phyloP scores from a whole-genome alignment of 192 early-diverging fungal genomes.

The Entomortierella parvispora region DNA sequence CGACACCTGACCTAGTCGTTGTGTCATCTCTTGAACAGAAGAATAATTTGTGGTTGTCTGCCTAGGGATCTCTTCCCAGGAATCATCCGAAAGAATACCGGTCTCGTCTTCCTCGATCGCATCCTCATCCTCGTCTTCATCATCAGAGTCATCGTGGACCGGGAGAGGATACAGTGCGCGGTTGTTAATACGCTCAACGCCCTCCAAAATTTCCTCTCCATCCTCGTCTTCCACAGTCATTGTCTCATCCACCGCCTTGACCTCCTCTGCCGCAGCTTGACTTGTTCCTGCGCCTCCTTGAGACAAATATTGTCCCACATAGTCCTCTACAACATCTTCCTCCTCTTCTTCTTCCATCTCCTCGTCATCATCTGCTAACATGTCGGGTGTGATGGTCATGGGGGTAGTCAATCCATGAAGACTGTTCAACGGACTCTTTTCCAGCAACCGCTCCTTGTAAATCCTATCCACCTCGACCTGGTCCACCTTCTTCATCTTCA shows the following conservation, averaged over 20 bases:
- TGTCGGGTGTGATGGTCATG: slow-evolving; percentile 8
- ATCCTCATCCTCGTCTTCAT: slow-evolving; percentile 60
- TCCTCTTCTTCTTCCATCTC: neutral
- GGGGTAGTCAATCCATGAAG: slow-evolving; percentile 18
- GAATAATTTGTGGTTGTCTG: slow-evolving; percentile 1
- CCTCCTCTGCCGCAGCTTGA: neutral
- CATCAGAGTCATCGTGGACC: slow-evolving; percentile 61
- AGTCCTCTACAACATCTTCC: neutral
- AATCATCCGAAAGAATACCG: slow-evolving; percentile 26
- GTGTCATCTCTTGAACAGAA: neutral
- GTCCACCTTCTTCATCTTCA: slow-evolving; percentile 30
- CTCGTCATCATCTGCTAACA: slow-evolving; percentile 13
- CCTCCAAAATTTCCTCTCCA: slow-evolving; percentile 12
- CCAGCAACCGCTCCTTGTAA: neutral
- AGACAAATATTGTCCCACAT: neutral
- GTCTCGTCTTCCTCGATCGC: too few relatives aligned
- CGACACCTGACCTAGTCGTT: too few relatives aligned
- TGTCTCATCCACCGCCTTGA: neutral
- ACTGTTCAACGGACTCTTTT: slow-evolving; percentile 17
- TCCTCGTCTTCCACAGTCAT: neutral
- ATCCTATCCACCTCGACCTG: slow-evolving; percentile 3
- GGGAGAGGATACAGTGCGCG: slow-evolving; percentile 38
- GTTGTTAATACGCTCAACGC: slow-evolving; percentile 30
- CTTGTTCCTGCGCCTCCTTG: too few relatives aligned
- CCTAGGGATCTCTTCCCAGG: slow-evolving; percentile 45